Conservation (phyloP, 2,329 filamentous ascomycete genomes). For the Neodidymelliopsis sp. region DNA sequence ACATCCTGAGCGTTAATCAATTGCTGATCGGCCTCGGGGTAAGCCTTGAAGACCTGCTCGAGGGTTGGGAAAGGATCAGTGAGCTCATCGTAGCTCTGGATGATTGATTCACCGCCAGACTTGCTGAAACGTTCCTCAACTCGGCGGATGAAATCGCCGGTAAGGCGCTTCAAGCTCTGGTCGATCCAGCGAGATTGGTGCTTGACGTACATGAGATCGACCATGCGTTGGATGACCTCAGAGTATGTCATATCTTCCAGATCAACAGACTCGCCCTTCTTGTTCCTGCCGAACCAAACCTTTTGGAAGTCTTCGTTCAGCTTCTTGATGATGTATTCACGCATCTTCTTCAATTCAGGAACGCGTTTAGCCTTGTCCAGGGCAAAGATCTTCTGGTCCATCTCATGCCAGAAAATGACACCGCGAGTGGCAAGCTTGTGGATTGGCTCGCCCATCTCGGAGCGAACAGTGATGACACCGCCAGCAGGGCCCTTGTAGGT, state of each 20-base stretch:
- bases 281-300: conserved; percentile 57
- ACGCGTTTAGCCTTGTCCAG: conserved; percentile 79
- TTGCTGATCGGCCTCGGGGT: conserved; percentile 86
- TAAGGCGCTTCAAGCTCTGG: conserved; percentile 78
- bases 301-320: conserved; percentile 60
- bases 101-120: conserved; percentile 76
- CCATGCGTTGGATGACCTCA: conserved; percentile 55
- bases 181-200: conserved; percentile 57
- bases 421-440: conserved; percentile 98
- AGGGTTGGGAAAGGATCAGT: conserved; percentile 80
- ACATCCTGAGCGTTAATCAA: conserved; percentile 98
- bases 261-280: conserved; percentile 53
- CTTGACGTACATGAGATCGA: conserved; percentile 57
- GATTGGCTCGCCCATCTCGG: conserved; percentile 99
- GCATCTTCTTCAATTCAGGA: conserved; percentile 53
- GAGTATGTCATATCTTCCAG: conserved; percentile 59
- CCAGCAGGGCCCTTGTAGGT: conserved; percentile 75
- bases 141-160: conserved; percentile 94
- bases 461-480: conserved; percentile 94
- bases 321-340: conserved; percentile 55
- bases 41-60: conserved; percentile 79
- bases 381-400: conserved; percentile 98
- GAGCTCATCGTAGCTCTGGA: conserved; percentile 91
- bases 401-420: conserved; percentile 96
- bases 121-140: conserved; percentile 94